phyloP scores from a whole-genome alignment of 768 basidiomycete genomes.

The Royoungia palumana region DNA sequence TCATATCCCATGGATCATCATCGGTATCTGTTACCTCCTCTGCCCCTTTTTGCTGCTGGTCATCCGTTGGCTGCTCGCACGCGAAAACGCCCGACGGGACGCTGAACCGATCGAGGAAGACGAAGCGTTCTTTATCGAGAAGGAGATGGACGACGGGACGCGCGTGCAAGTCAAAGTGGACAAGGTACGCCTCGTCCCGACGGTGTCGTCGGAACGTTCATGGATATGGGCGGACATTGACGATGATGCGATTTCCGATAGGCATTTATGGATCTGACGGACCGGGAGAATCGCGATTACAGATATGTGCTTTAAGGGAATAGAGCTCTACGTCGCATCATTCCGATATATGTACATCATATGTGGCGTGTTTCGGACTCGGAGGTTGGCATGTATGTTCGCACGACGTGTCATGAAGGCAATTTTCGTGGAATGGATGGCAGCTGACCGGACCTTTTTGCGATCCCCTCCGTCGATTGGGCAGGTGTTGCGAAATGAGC shows the following conservation, averaged over 20 bases:
- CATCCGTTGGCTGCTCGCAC: constrained; percentile 51
- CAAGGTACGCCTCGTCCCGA: constrained; percentile 42
- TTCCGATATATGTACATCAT: no score
- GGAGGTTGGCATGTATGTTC: not conserved
- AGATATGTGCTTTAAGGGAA: constrained; percentile 57
- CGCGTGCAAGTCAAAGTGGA: constrained; percentile 55
- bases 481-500: no score
- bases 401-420: not conserved
- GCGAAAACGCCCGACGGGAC: constrained; percentile 66
- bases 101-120: constrained; percentile 53
- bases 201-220: no score
- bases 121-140: constrained; percentile 62
- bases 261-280: constrained; percentile 74
- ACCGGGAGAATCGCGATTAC: constrained; percentile 68
- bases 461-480: not conserved
- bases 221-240: no score
- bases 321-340: no score
- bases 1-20: constrained; percentile 74
- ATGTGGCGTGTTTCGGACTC: no score
- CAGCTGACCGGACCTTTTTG: not conserved
- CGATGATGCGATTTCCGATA: constrained; percentile 19
- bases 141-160: constrained; percentile 47
- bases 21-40: constrained; percentile 56
- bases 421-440: not conserved
- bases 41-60: constrained; percentile 48